Evolutionary conservation across 2,329 filamentous ascomycete species (phyloP).

Genomic region (Aureobasidium sp.): DNA sequence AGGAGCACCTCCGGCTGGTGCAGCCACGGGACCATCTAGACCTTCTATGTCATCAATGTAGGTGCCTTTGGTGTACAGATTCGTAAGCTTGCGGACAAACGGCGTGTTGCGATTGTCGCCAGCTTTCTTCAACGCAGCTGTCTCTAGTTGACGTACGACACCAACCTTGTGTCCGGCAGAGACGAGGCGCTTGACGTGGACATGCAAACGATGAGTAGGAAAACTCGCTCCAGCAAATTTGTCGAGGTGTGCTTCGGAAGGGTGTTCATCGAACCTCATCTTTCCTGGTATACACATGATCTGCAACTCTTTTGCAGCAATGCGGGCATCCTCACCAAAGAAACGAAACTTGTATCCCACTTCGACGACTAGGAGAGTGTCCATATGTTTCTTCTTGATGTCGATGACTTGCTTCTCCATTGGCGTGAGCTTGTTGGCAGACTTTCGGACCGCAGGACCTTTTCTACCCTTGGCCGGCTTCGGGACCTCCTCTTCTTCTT

Average conservation of each 20-base stretch:
- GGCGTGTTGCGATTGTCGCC: slow-evolving; percentile 91
- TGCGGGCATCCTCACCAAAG: slow-evolving; percentile 88
- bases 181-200: slow-evolving; percentile 89
- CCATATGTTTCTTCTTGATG: slow-evolving; percentile 84
- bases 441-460: slow-evolving; percentile 54
- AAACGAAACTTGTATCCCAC: slow-evolving; percentile 98
- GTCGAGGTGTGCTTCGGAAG: slow-evolving; percentile 87
- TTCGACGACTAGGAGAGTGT: slow-evolving; percentile 84
- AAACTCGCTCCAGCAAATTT: slow-evolving; percentile 94
- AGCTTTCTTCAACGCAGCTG: slow-evolving; percentile 87
- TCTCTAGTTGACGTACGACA: slow-evolving; percentile 92
- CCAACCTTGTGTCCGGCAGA: slow-evolving; percentile 92
- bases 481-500: slow-evolving; percentile 41
- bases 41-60: slow-evolving; percentile 92
- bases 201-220: slow-evolving; percentile 79
- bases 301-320: slow-evolving; percentile 79
- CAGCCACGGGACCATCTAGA: slow-evolving; percentile 48
- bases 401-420: slow-evolving; percentile 91
- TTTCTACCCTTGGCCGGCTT: slow-evolving; percentile 41
- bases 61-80: slow-evolving; percentile 95
- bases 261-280: slow-evolving; percentile 85
- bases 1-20: slow-evolving; percentile 47
- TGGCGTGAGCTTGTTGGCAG: slow-evolving; percentile 77
- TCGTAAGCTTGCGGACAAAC: slow-evolving; percentile 87
- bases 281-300: slow-evolving; percentile 98